A percentile compares a stretch with the other conserved stretches of the same genome.
These are phyloP conservation scores for Diaporthe sp. DNA, from an alignment of 2,329 filamentous ascomycete species.

Conservation along the genomic window DNA sequence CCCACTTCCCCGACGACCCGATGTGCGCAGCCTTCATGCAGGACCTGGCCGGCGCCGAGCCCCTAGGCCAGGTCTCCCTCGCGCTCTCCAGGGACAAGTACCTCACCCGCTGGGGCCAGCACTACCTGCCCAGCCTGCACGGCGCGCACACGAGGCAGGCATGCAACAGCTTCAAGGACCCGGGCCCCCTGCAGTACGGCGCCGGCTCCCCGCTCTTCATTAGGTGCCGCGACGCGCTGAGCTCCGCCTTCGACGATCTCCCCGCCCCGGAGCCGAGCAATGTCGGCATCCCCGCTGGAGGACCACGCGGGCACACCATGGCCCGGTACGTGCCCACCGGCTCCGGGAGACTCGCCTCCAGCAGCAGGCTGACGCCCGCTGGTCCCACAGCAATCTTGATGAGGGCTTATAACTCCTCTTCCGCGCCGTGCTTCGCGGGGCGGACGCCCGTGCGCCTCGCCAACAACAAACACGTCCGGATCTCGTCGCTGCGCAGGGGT, in stretches of 20 bases:
- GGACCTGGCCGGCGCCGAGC: conserved; percentile 57
- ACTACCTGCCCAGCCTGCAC: no score
- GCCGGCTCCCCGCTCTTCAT: conserved; percentile 61
- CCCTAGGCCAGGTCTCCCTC: conserved; percentile 60
- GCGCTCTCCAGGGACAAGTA: no score
- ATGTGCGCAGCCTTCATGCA: conserved; percentile 58
- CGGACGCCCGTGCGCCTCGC: conserved; percentile 60
- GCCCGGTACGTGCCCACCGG: no score
- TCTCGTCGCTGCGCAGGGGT: conserved; percentile 57
- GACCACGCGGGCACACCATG: no score
- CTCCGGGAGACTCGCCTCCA: no score
- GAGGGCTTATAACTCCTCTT: no score
- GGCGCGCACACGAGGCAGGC: no score
- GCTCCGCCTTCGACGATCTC: conserved; percentile 59
- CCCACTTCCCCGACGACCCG: conserved; percentile 45
- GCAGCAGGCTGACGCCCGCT: no score
- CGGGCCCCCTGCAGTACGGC: conserved; percentile 66
- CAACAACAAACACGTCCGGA: conserved; percentile 49
- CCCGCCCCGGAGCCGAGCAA: conserved; percentile 55
- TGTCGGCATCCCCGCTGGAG: background rate
- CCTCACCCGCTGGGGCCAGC: no score
- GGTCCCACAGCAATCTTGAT: no score
- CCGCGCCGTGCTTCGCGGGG: no score
- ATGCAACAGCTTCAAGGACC: no score
- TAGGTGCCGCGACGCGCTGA: conserved; percentile 59